Conservation (phyloP, 306 rosid species). For the Medicago arabica region DNA sequence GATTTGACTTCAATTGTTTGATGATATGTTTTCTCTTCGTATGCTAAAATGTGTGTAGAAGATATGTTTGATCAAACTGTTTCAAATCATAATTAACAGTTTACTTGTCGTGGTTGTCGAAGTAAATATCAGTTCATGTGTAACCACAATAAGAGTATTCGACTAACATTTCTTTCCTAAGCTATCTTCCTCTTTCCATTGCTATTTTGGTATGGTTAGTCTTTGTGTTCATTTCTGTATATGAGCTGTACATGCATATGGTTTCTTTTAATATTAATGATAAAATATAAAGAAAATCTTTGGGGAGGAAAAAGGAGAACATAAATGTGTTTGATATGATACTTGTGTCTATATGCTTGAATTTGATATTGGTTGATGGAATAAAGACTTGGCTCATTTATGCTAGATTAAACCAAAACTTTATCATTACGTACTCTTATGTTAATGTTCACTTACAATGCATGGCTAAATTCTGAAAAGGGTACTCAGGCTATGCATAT, state of each 20-base stretch:
- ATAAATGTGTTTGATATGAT: background rate
- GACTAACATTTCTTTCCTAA: background rate
- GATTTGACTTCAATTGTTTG: background rate
- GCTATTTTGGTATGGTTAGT: background rate
- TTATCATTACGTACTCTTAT: slow-evolving; percentile 23
- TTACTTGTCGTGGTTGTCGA: background rate
- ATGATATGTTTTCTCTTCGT: background rate
- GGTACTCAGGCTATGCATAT: background rate
- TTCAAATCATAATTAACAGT: too few species aligned
- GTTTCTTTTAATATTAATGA: background rate
- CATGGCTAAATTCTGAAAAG: slow-evolving; percentile 17
- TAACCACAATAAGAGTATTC: background rate
- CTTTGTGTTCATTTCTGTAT: background rate
- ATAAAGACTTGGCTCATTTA: background rate
- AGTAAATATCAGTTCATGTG: background rate
- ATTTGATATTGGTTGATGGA: slow-evolving; percentile 25
- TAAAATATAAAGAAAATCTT: background rate
- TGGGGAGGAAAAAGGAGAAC: background rate
- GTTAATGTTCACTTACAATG: slow-evolving; percentile 19
- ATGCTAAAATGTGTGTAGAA: slow-evolving; percentile 20
- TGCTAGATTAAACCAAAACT: slow-evolving; percentile 24
- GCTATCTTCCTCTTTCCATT: slow-evolving; percentile 14
- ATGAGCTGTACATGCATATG: background rate
- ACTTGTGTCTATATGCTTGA: background rate
- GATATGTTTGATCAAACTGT: background rate